Evolutionary conservation across 768 basidiomycete species (phyloP), one percentile per base, ranked within the genome.

Genomic region (Auricularia heimuer): DNA sequence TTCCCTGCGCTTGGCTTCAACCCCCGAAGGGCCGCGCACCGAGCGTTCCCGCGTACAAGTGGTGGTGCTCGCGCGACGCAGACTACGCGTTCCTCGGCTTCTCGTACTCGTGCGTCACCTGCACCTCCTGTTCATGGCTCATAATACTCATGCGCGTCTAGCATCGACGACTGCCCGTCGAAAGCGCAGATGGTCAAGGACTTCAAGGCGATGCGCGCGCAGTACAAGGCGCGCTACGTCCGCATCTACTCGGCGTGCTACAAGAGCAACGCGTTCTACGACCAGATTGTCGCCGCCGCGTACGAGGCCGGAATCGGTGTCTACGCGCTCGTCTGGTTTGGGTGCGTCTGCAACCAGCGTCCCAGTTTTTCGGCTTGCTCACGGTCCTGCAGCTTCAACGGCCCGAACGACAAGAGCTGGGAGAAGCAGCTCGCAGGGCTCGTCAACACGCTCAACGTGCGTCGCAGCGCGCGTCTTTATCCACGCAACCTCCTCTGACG

Each of bases 241-340:
- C 85, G 81, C 24, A 60, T 60, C 56, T 60, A 60, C 56, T 29
- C 29, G 16, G 56, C 29, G 24, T 60, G 56, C 56, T 8, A 29
- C 11, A 34, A 24, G 16, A 60, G 33, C 56, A 6, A 33, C 34
- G 29, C 24, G 63, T 47, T 11, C 64, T 81, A 82, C 65, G 80
- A 89, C 69, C 79, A 88, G 66, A 72, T 89, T 51, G 78, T 89
- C 24, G 79, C 85, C 47, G 88, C 88, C 29, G 88, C 88, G 6
- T 89, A 87, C 86, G 73, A 76, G 33, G 83, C 83, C 39, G 78
- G 81, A n/a, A 73, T 90, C 34, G 88, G 89, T 56, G 85, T 90
- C 4, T 88, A 90, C 67, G 86, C 87, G 16, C 75, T 89, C 21
- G 83, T 90, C 66, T 90, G 87, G 88, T 87, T 87, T 70, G 69